Conservation (phyloP, 495 filamentous ascomycete genomes). For the Xylaria nigripes region DNA sequence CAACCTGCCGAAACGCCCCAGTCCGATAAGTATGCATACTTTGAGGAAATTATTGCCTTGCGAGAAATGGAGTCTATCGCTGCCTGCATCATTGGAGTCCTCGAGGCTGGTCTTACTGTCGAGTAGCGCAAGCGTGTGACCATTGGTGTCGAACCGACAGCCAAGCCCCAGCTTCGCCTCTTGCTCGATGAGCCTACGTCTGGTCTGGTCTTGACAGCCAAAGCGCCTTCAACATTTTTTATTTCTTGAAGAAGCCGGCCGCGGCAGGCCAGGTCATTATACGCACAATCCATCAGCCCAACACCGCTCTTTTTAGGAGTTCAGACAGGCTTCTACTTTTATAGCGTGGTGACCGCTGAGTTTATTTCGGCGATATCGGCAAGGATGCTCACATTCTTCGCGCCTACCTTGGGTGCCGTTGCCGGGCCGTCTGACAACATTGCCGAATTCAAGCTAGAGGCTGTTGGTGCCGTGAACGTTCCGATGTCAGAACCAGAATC, state of each 20-base stretch:
- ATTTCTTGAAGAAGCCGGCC: conserved; percentile 78
- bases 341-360: conserved; percentile 58
- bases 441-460: conserved; percentile 84
- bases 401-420: conserved; percentile 46
- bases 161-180: conserved; percentile 75
- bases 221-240: conserved; percentile 80
- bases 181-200: conserved; percentile 90
- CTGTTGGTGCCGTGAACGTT: conserved; percentile 72
- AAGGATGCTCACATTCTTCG: conserved; percentile 40
- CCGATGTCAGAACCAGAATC: conserved; percentile 58
- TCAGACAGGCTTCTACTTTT: conserved; percentile 65
- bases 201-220: conserved; percentile 77
- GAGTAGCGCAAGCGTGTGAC: conserved; percentile 87
- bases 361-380: conserved; percentile 61
- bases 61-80: conserved; percentile 79
- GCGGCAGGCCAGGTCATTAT: conserved; percentile 80
- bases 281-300: conserved; percentile 89
- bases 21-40: conserved; percentile 72
- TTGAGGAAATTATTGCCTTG: conserved; percentile 72
- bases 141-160: conserved; percentile 81
- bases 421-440: conserved; percentile 55
- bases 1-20: conserved; percentile 62
- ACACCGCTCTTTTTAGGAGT: conserved; percentile 75
- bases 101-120: conserved; percentile 73
- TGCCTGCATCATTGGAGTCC: conserved; percentile 74